phyloP scores from a whole-genome alignment of 495 filamentous ascomycete species.

The Annulohypoxylon bovei region DNA sequence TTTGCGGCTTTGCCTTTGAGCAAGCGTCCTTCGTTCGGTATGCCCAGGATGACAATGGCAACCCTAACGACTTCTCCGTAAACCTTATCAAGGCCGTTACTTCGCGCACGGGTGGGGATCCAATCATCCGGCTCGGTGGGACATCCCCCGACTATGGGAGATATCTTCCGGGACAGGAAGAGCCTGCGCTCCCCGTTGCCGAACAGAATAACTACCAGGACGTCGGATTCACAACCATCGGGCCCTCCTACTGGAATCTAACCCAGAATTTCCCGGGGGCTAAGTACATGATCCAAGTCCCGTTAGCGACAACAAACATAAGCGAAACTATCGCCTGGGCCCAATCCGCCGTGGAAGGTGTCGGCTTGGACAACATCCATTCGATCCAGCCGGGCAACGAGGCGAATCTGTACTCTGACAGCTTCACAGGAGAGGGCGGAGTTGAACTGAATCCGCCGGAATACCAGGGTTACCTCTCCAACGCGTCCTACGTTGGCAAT shows the following conservation, averaged over 20 bases:
- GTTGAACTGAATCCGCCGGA: constrained; percentile 41
- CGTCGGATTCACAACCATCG: constrained; percentile 43
- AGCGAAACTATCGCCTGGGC: constrained; percentile 45
- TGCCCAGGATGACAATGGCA: constrained; percentile 38
- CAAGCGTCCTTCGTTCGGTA: constrained; percentile 44
- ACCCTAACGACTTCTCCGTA: constrained; percentile 40
- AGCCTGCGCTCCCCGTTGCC: constrained; percentile 39
- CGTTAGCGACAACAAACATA: constrained; percentile 44
- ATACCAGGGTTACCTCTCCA: constrained; percentile 43
- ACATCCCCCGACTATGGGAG: constrained; percentile 45
- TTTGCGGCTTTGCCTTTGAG: constrained; percentile 45
- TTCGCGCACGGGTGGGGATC: constrained; percentile 39
- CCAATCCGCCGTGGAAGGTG: constrained; percentile 35
- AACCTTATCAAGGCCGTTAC: constrained; percentile 45
- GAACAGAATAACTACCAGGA: constrained; percentile 47
- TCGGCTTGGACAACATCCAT: constrained; percentile 41
- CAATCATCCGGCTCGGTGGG: constrained; percentile 45
- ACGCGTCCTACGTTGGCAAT: constrained; percentile 45
- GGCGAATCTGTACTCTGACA: constrained; percentile 40
- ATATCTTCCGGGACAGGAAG: constrained; percentile 43
- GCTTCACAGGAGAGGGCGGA: constrained; percentile 35
- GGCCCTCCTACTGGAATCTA: constrained; percentile 42
- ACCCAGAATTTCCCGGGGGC: constrained; percentile 41
- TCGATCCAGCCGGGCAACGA: constrained; percentile 47
- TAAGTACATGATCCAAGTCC: constrained; percentile 45